These are phyloP conservation scores for Rhodotorula sp. DNA, from an alignment of 1,284 basidiomycete species.

Conservation along the genomic window DNA sequence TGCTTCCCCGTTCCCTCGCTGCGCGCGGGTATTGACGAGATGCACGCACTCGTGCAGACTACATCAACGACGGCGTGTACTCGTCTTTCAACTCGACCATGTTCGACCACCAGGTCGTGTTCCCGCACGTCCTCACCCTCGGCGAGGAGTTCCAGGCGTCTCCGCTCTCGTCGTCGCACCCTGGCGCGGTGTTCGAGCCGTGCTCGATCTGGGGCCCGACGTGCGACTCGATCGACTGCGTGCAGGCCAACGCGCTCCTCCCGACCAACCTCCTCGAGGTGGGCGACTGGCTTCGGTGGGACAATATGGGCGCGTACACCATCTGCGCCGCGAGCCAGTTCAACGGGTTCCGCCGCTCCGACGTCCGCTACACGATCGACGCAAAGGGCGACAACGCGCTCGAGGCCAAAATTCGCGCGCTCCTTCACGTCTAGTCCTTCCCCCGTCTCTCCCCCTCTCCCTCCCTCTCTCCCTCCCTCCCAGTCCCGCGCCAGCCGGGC, in stretches of 20 bases:
- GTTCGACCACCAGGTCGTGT: slow-evolving; percentile 86
- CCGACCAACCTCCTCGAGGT: slow-evolving; percentile 65
- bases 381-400: slow-evolving; percentile 27
- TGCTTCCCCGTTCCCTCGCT: neutral
- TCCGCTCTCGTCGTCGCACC: neutral
- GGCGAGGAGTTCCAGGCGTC: slow-evolving; percentile 48
- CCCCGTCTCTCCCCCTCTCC: neutral
- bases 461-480: neutral
- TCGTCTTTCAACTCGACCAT: slow-evolving; percentile 97
- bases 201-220: slow-evolving; percentile 57
- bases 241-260: slow-evolving; percentile 64
- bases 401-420: slow-evolving; percentile 32
- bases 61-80: slow-evolving; percentile 97
- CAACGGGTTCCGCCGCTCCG: slow-evolving; percentile 50
- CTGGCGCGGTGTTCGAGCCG: slow-evolving; percentile 24
- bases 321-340: slow-evolving; percentile 72
- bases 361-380: slow-evolving; percentile 54
- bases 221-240: slow-evolving; percentile 88
- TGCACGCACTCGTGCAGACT: slow-evolving; percentile 61
- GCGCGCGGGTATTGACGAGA: neutral
- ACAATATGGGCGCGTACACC: slow-evolving; percentile 92
- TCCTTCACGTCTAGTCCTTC: slow-evolving; percentile 8
- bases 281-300: slow-evolving; percentile 90
- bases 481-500: neutral
- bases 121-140: slow-evolving; percentile 73